Conservation (phyloP, 1,284 basidiomycete genomes). For the Tilletia caries region DNA sequence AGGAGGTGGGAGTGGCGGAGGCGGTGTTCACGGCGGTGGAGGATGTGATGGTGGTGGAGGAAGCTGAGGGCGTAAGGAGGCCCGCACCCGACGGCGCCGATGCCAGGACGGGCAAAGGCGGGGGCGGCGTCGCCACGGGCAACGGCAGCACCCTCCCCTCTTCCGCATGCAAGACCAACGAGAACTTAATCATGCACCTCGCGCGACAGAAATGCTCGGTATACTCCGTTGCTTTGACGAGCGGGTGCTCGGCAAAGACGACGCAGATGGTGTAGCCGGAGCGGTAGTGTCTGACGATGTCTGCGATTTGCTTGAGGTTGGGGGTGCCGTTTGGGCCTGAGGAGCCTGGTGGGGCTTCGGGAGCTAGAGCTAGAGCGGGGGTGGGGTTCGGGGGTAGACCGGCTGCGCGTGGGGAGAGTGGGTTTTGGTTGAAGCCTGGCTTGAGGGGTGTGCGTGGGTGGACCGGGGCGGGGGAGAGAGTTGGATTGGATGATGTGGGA, state of each 20-base stretch:
- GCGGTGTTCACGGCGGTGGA: background rate
- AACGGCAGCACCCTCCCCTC: conserved; percentile 79
- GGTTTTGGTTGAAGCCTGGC: background rate
- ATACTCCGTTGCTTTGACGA: conserved; percentile 73
- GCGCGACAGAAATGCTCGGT: conserved; percentile 84
- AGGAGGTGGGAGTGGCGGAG: conserved; percentile 31
- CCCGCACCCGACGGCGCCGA: background rate
- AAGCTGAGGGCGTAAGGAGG: background rate
- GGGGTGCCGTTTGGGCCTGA: conserved; percentile 25
- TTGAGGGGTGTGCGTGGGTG: conserved; percentile 8
- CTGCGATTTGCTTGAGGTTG: conserved; percentile 56
- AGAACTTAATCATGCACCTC: conserved; percentile 86
- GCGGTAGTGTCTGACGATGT: conserved; percentile 44
- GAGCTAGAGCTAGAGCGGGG: background rate
- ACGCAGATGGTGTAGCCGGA: conserved; percentile 41
- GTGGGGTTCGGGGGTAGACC: background rate
- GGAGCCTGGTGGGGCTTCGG: background rate
- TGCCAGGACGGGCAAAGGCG: conserved; percentile 37
- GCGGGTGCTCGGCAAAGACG: conserved; percentile 59
- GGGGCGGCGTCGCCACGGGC: conserved; percentile 67
- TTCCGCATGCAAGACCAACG: conserved; percentile 83
- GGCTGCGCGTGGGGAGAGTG: conserved; percentile 6
- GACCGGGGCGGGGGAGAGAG: background rate
- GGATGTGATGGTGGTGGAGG: background rate
- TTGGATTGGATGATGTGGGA: background rate